phyloP scores from a whole-genome alignment of 768 basidiomycete genomes.

The Suillus americanus region DNA sequence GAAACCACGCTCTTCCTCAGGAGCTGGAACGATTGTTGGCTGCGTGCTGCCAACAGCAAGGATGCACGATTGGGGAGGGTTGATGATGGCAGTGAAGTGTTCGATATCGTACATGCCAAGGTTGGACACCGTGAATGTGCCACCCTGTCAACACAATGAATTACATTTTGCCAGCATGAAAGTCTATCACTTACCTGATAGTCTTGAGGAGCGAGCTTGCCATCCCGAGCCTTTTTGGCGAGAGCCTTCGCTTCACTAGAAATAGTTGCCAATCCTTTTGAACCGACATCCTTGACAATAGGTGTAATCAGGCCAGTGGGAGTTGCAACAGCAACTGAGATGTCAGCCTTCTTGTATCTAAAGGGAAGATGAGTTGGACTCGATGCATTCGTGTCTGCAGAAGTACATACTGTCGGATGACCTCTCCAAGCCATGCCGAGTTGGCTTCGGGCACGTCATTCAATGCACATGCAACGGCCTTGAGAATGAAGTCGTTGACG shows the following conservation, averaged over 20 bases:
- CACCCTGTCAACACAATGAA: constrained; percentile 56
- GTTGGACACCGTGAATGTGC: constrained; percentile 98
- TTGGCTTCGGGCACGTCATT: constrained; percentile 97
- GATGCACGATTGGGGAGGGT: constrained; percentile 97
- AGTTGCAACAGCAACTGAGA: constrained; percentile 95
- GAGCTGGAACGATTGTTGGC: constrained; percentile 83
- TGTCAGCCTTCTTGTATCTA: constrained; percentile 96
- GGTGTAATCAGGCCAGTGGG: constrained; percentile 96
- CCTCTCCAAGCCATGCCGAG: constrained; percentile 95
- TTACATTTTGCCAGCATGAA: neutral
- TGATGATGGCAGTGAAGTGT: constrained; percentile 99
- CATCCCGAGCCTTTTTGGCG: constrained; percentile 94
- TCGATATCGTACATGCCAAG: constrained; percentile 96
- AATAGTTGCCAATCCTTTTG: constrained; percentile 90
- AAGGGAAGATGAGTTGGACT: constrained; percentile 4
- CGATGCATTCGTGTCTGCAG: neutral
- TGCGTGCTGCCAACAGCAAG: constrained; percentile 90
- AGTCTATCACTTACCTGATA: constrained; percentile 69
- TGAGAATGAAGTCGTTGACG: constrained; percentile 98
- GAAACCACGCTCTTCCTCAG: constrained; percentile 92
- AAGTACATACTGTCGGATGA: constrained; percentile 82
- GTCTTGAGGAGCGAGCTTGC: constrained; percentile 91
- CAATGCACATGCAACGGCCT: constrained; percentile 88
- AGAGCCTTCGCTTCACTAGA: constrained; percentile 90
- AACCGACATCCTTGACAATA: constrained; percentile 90